Evolutionary conservation across 1,139 yeast genomes (phyloP), one percentile per base, ranked within the genome.

Genomic region (Wickerhamomyces sp.): DNA sequence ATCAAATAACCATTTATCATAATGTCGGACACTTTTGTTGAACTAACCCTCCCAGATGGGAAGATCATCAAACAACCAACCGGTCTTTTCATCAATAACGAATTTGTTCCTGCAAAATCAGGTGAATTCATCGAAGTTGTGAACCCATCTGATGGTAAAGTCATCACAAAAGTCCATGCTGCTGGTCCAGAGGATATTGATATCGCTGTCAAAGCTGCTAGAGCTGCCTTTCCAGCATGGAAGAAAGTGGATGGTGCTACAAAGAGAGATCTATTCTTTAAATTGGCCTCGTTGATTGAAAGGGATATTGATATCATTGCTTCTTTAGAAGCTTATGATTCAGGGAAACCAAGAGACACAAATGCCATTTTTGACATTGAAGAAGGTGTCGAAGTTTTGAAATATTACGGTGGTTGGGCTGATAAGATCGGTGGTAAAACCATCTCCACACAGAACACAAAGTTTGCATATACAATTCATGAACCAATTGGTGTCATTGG

Each of bases 401-500:
- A 80, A 66, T 66, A 81, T 70, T 73, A 74, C 58, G 95, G 91
- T 17, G 96, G 95, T 34, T 81, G 85, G 78, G 89, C 95, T 31
- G 94, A 83, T 61, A 87, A 87, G 65, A 68, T 80, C 46, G 63
- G 75, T 39, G 96, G 96, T 30, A 70, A 70, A 44, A 76, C 80
- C 31, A 78, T 85, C 50, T 89, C 86, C 44, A 67, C 81, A 44
- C 57, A 54, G 32, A 73, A 78, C 23, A 70, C 70, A 40, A 79
- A 80, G 59, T 69, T 84, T 49, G 86, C 85, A 16, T 84, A 81
- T 64, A 84, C 95, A 26, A 62, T 82, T 37, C 85, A 81, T 59
- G 91, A 83, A 58, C 95, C 96, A 30, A 70, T 64, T 47, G 93
- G 93, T 20, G 89, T 84, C 17, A 79, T 85, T 54, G 93, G 83